Percentiles rank a stretch among this genome's conserved stretches.
Evolutionary conservation across 441 rosid genomes (phyloP).

Genomic region (Arabidopsis lyrata): DNA sequence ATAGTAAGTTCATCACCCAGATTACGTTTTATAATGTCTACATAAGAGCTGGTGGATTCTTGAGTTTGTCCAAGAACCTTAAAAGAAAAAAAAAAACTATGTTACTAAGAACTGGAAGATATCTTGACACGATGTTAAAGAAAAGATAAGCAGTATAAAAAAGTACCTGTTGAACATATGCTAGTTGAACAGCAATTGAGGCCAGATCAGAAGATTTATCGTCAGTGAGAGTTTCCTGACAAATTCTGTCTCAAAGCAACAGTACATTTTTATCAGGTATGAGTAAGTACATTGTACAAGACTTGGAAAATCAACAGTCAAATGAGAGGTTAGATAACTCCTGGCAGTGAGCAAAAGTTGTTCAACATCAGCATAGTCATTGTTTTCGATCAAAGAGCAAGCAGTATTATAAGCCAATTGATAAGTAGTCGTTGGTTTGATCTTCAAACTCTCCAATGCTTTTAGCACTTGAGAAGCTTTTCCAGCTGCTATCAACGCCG

Average conservation of each 20-base stretch:
- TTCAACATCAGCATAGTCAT: slow-evolving; percentile 73
- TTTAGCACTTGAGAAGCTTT: slow-evolving; percentile 74
- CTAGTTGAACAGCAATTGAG: slow-evolving; percentile 84
- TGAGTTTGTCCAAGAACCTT: slow-evolving; percentile 70
- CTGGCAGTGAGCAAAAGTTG: slow-evolving; percentile 79
- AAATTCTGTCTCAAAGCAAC: slow-evolving; percentile 63
- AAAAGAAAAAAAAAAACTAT: slow-evolving; percentile 40
- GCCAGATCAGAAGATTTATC: slow-evolving; percentile 64
- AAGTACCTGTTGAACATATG: slow-evolving; percentile 85
- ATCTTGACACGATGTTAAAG: background rate
- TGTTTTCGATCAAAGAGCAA: slow-evolving; percentile 79
- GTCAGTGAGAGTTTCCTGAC: slow-evolving; percentile 81
- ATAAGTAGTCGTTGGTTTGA: slow-evolving; percentile 73
- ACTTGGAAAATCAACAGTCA: slow-evolving; percentile 5
- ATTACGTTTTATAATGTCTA: slow-evolving; percentile 66
- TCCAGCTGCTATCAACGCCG: slow-evolving; percentile 79
- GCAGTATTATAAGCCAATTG: slow-evolving; percentile 87
- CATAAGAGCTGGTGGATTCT: slow-evolving; percentile 71
- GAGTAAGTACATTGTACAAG: slow-evolving; percentile 25
- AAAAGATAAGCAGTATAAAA: background rate
- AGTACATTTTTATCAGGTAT: slow-evolving; percentile 8
- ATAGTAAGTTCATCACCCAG: slow-evolving; percentile 78
- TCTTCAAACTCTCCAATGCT: slow-evolving; percentile 64
- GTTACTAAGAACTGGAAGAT: slow-evolving; percentile 30
- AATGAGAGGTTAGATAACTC: slow-evolving; percentile 54